Conservation (phyloP, 768 basidiomycete genomes). For the Pholiota conissans region DNA sequence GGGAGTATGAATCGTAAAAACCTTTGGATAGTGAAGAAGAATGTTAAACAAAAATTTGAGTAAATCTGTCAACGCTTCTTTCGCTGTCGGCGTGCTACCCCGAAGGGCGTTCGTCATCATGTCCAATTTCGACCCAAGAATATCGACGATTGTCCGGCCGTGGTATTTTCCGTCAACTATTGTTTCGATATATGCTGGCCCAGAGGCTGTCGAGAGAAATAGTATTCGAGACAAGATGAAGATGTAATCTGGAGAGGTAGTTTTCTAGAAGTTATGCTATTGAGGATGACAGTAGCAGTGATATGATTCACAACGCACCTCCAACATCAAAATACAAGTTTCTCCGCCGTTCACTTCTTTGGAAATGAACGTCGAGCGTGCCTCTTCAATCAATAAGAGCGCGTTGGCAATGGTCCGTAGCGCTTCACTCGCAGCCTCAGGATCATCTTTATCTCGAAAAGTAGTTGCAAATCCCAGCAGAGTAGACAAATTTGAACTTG, state of each 20-base stretch:
- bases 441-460: constrained; percentile 61
- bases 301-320: constrained; percentile 40
- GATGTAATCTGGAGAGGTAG: constrained; percentile 57
- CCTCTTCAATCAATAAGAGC: constrained; percentile 64
- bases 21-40: constrained; percentile 79
- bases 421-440: constrained; percentile 66
- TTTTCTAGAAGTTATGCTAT: constrained; percentile 48
- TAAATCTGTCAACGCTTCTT: constrained; percentile 78
- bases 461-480: constrained; percentile 52
- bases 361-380: constrained; percentile 56
- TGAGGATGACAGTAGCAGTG: not conserved
- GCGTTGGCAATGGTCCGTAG: constrained; percentile 80
- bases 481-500: constrained; percentile 52
- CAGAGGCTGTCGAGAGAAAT: constrained; percentile 67
- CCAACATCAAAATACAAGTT: constrained; percentile 52
- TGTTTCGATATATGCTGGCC: constrained; percentile 48
- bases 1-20: constrained; percentile 23
- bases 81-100: constrained; percentile 51
- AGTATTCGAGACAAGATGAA: constrained; percentile 78
- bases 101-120: constrained; percentile 48
- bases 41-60: constrained; percentile 87
- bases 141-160: constrained; percentile 59
- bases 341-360: constrained; percentile 66
- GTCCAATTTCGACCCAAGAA: constrained; percentile 63
- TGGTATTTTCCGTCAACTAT: constrained; percentile 66